These are phyloP conservation scores for Cladophialophora exuberans DNA, from an alignment of 2,329 filamentous ascomycete species.

Conservation along the genomic window DNA sequence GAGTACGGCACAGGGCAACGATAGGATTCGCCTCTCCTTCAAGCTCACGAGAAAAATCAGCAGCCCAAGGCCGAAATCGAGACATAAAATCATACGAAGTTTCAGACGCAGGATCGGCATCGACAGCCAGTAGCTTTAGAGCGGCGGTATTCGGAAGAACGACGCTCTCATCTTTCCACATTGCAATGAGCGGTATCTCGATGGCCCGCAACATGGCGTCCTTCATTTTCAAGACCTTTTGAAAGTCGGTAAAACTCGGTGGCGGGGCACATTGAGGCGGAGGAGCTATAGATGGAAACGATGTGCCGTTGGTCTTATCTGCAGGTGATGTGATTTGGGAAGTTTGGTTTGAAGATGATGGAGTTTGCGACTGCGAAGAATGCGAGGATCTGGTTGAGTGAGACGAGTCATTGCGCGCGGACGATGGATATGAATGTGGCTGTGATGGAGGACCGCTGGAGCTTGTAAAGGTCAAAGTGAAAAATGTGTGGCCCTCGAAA, in stretches of 20 bases:
- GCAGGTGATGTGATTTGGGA: constrained; percentile 56
- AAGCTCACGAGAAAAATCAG: constrained; percentile 66
- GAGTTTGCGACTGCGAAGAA: constrained; percentile 32
- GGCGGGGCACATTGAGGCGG: constrained; percentile 60
- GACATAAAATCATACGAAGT: constrained; percentile 62
- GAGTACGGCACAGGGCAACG: constrained; percentile 63
- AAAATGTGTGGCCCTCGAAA: constrained; percentile 70
- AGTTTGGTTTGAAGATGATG: constrained; percentile 36
- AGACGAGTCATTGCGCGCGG: constrained; percentile 20
- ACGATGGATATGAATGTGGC: constrained; percentile 21
- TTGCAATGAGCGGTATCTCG: constrained; percentile 72
- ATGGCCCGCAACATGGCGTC: constrained; percentile 77
- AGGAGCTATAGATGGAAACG: constrained; percentile 70
- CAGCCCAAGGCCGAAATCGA: constrained; percentile 65
- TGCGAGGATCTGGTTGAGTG: constrained; percentile 25
- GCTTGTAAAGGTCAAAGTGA: constrained; percentile 73
- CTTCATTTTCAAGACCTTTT: constrained; percentile 75
- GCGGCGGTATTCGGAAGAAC: constrained; percentile 73
- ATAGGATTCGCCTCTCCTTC: constrained; percentile 68
- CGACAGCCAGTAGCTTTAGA: constrained; percentile 53
- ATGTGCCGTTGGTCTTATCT: constrained; percentile 55
- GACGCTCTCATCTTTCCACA: constrained; percentile 80
- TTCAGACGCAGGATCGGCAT: constrained; percentile 44
- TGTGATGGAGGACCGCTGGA: constrained; percentile 47
- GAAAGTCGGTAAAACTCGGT: constrained; percentile 66